Evolutionary conservation across 2,329 filamentous ascomycete species (phyloP).

Genomic region (Thelonectria blattea): DNA sequence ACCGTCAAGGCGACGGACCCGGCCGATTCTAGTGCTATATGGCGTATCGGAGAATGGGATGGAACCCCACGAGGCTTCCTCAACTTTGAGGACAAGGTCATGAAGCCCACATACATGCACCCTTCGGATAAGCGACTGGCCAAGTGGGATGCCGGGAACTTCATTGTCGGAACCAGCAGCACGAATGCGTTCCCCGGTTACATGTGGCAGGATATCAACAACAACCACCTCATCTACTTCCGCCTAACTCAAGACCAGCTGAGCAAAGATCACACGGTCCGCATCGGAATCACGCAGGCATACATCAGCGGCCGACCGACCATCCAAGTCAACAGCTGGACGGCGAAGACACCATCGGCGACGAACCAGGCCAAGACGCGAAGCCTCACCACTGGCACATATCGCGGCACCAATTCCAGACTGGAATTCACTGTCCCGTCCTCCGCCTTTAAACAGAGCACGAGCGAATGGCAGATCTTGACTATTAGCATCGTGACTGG

Average conservation of each 20-base stretch:
- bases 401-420: conserved; percentile 41
- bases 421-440: conserved; percentile 38
- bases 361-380: conserved; percentile 40
- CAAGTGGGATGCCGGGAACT: conserved; percentile 42
- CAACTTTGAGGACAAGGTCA: conserved; percentile 45
- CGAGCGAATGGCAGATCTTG: conserved; percentile 38
- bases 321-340: conserved; percentile 41
- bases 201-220: conserved; percentile 51
- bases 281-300: conserved; percentile 42
- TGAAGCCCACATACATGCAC: conserved; percentile 51
- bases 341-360: conserved; percentile 33
- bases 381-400: conserved; percentile 43
- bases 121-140: conserved; percentile 43
- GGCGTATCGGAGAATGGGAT: conserved; percentile 47
- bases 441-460: conserved; percentile 37
- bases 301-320: conserved; percentile 41
- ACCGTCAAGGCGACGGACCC: conserved; percentile 41
- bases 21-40: conserved; percentile 41
- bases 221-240: conserved; percentile 50
- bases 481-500: conserved; percentile 41
- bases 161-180: conserved; percentile 44
- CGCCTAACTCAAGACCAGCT: conserved; percentile 40
- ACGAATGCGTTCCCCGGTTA: conserved; percentile 47
- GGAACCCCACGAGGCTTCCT: conserved; percentile 44
- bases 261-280: conserved; percentile 33